Conservation (phyloP, 2,329 filamentous ascomycete genomes). For the Trichoderma simmonsii region DNA sequence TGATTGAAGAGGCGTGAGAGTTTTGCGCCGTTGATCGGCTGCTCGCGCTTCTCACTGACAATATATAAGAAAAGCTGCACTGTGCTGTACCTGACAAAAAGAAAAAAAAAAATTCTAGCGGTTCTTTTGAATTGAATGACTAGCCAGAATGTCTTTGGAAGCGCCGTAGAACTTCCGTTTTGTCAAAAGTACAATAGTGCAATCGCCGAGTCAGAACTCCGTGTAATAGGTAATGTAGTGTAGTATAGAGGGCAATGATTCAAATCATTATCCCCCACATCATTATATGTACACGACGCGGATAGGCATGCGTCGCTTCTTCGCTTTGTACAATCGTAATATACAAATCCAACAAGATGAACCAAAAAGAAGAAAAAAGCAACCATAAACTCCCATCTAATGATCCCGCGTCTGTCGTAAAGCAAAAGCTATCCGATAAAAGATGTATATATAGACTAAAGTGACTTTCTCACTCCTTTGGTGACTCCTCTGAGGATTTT, state of each 20-base stretch:
- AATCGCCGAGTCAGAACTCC: background rate
- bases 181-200: background rate
- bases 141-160: background rate
- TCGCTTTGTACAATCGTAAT: background rate
- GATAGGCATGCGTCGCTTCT: background rate
- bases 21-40: background rate
- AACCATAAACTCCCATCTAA: constrained; percentile 16
- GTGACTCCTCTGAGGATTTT: constrained; percentile 10
- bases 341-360: constrained; percentile 5
- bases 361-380: background rate
- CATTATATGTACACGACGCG: background rate
- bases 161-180: background rate
- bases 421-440: background rate
- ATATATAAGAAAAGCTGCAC: background rate
- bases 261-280: background rate
- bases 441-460: background rate
- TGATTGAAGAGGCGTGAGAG: constrained; percentile 4
- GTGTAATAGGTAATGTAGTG: background rate
- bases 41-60: background rate
- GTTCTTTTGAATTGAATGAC: background rate
- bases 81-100: background rate
- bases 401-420: constrained; percentile 2
- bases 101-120: background rate
- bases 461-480: background rate
- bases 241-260: background rate